Percentiles rank a stretch among this genome's conserved stretches.
These are phyloP conservation scores for Schizophyllum amplum DNA, from an alignment of 1,284 basidiomycete species.

Conservation along the genomic window DNA sequence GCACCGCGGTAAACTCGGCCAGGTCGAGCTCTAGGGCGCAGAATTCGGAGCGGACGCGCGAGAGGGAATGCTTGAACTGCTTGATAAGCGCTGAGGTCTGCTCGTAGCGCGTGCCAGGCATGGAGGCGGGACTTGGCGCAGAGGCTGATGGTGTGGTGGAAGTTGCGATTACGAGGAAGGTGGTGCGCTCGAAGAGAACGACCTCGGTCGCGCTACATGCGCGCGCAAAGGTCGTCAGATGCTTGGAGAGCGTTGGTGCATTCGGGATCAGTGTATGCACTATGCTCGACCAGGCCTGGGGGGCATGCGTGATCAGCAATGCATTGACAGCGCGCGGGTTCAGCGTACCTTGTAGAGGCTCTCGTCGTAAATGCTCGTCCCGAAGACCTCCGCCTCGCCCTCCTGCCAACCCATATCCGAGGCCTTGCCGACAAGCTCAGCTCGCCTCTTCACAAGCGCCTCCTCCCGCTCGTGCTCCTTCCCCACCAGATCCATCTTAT, in stretches of 20 bases:
- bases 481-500: conserved; percentile 92
- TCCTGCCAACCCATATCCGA: neutral
- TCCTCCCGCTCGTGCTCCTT: conserved; percentile 62
- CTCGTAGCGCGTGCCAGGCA: conserved; percentile 78
- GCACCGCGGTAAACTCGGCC: conserved; percentile 82
- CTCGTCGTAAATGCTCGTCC: conserved; percentile 98
- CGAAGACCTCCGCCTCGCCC: conserved; percentile 50
- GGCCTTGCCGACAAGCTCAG: neutral
- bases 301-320: conserved; percentile 3
- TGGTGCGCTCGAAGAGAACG: conserved; percentile 93
- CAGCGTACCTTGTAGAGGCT: conserved; percentile 82
- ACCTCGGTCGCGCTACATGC: conserved; percentile 89
- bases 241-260: conserved; percentile 78
- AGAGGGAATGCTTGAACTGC: conserved; percentile 87
- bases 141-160: conserved; percentile 33
- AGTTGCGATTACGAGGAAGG: conserved; percentile 93
- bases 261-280: conserved; percentile 97
- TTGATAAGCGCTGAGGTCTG: conserved; percentile 95
- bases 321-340: conserved; percentile 2
- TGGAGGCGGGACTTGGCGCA: conserved; percentile 21
- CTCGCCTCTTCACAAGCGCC: conserved; percentile 41
- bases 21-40: conserved; percentile 76
- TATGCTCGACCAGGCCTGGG: conserved; percentile 96
- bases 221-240: conserved; percentile 79
- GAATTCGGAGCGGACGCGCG: conserved; percentile 77